phyloP scores from a whole-genome alignment of 2,329 filamentous ascomycete genomes.

The Botryotinia narcissicola region DNA sequence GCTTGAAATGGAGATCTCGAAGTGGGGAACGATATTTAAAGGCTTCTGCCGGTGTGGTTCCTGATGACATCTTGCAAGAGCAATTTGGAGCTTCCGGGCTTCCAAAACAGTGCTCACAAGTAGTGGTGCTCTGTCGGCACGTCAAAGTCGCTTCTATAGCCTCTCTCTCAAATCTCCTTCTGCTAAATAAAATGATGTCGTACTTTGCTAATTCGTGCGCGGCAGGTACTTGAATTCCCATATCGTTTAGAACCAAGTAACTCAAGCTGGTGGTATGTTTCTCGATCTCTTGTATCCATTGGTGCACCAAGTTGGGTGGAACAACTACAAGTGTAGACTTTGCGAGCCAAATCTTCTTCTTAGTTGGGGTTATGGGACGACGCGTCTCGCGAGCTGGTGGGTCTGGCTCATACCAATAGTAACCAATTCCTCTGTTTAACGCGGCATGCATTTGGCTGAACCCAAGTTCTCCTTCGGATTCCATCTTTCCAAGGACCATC shows the following conservation, averaged over 20 bases:
- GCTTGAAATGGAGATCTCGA: conserved; percentile 73
- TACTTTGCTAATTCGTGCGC: conserved; percentile 58
- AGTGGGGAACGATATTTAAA: conserved; percentile 53
- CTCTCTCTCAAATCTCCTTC: conserved; percentile 65
- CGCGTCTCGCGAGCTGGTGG: conserved; percentile 43
- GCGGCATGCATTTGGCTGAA: conserved; percentile 38
- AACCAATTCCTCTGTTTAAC: conserved; percentile 56
- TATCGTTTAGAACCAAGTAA: conserved; percentile 60
- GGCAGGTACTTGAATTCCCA: conserved; percentile 53
- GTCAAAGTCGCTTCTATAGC: conserved; percentile 40
- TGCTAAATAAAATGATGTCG: conserved; percentile 78
- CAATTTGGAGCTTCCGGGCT: not conserved
- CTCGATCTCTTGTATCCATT: conserved; percentile 78
- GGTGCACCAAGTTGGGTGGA: conserved; percentile 76
- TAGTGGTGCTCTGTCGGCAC: not conserved
- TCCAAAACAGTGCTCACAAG: not conserved
- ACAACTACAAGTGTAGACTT: conserved; percentile 74
- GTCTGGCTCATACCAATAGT: conserved; percentile 55
- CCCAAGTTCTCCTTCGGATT: conserved; percentile 20
- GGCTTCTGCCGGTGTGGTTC: conserved; percentile 44
- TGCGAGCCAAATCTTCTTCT: conserved; percentile 60
- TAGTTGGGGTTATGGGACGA: conserved; percentile 40
- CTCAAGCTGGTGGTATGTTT: conserved; percentile 71
- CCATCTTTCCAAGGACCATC: conserved; percentile 52
- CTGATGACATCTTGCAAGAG: conserved; percentile 33